Base-by-base conservation (phyloP, 176 grass and related monocot genomes). In the Lolium perenne region DNA sequence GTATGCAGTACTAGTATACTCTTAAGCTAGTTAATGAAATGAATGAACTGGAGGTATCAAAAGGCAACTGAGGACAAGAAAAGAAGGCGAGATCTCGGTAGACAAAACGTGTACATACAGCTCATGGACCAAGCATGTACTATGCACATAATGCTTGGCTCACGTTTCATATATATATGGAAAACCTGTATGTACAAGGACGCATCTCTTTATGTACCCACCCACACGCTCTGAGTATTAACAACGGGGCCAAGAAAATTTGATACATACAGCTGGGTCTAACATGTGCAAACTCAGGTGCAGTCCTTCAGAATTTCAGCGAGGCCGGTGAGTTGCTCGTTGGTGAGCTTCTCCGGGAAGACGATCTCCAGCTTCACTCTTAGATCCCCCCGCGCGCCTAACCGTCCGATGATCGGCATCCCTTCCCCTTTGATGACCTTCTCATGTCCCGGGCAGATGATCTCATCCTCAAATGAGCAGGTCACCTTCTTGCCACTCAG, bases 391-490 rank as follows among this genome's bases (percentile, higher is more conserved):
- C 86, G 87, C 6, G 79, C 80, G 0, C 93, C 93, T 58, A 84
- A 86, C 25, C 91, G 93, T 18, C 84, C 71, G 2, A 72, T 35
- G 18, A 92, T 71, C 12, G 96, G 93, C 96, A 95, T 98, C 22
- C 96, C 96, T 85, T 98, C 89, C 43, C 96, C 91, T 41, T 54
- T 55, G 74, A 95, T 89, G 41, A 94, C 75, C 84, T 98, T 98
- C 78, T 98, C 96, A 20, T 86, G 67, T 1, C 91, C 93, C 0
- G 93, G 96, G 58, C 80, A 66, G 82, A 98, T 91, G 90, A 98
- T 21, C 64, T 95, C 90, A 0, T 98, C 96, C 4, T 86, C 72
- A 76, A 98, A 98, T 18, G 90, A 74, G 78, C 84, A 91, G 86
- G 26, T 94, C 90, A 95, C 89, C 72, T 95, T 98, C 84, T 77